Evolutionary conservation across 441 rosid species (phyloP).

Genomic region (Raphanus hybrid): DNA sequence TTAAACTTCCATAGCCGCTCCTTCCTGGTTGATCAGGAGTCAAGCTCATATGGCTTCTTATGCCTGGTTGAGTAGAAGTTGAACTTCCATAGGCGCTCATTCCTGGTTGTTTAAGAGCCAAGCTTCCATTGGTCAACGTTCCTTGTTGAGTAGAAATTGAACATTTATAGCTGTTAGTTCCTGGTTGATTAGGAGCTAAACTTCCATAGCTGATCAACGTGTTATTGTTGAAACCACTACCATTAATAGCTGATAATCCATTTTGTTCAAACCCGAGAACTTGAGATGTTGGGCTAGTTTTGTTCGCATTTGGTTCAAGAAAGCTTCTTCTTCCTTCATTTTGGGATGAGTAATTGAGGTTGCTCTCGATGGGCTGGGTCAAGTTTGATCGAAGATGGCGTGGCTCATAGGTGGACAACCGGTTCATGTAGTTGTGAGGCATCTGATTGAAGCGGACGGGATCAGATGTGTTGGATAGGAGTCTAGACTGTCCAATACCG

Average conservation of each 20-base stretch:
- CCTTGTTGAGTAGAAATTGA: background rate
- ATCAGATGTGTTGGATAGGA: constrained; percentile 23
- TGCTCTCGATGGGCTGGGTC: constrained; percentile 23
- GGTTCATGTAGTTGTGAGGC: constrained; percentile 24
- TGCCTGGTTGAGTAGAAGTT: constrained; percentile 4
- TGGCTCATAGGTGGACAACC: constrained; percentile 22
- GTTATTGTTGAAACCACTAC: constrained; percentile 13
- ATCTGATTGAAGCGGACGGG: constrained; percentile 9
- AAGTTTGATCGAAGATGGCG: constrained; percentile 28
- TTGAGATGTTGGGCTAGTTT: constrained; percentile 32
- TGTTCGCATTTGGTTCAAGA: constrained; percentile 14
- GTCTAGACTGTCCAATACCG: constrained; percentile 37
- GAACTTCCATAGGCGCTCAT: background rate
- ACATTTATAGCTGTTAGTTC: constrained; percentile 18
- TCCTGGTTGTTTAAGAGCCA: no score
- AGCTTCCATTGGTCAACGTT: no score
- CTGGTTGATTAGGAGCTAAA: constrained; percentile 9
- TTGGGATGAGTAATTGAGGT: constrained; percentile 18
- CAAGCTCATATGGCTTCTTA: background rate
- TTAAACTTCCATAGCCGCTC: background rate
- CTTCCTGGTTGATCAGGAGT: constrained; percentile 4
- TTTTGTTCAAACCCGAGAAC: constrained; percentile 26
- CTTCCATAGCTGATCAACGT: constrained; percentile 24
- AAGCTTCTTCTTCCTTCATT: constrained; percentile 23
- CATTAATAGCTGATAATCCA: constrained; percentile 8